Evolutionary conservation across 2,329 filamentous ascomycete species (phyloP).

Genomic region (Botrytis cinerea): DNA sequence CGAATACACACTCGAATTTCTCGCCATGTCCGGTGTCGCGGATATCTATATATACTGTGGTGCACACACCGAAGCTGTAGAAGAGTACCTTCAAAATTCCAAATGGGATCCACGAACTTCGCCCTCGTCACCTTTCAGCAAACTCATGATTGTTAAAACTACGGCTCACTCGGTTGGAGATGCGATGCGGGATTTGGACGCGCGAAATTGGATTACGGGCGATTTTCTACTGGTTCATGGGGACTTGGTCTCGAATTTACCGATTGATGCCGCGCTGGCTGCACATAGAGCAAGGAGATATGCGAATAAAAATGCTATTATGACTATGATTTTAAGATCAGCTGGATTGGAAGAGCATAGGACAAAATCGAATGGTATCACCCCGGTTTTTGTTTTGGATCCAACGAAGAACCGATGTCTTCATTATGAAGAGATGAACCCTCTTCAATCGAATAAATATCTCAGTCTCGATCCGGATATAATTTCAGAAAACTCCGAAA

Average conservation of each 20-base stretch:
- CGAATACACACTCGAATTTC: conserved; percentile 95
- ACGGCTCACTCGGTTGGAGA: conserved; percentile 87
- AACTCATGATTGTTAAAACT: conserved; percentile 80
- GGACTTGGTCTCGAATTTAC: conserved; percentile 86
- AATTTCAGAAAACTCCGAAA: conserved; percentile 69
- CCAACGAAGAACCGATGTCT: conserved; percentile 77
- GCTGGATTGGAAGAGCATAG: conserved; percentile 70
- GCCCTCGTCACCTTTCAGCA: conserved; percentile 68
- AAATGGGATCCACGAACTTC: conserved; percentile 73
- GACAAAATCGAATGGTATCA: conserved; percentile 73
- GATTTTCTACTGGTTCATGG: conserved; percentile 94
- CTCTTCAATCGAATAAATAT: conserved; percentile 63
- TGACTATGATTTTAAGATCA: conserved; percentile 90
- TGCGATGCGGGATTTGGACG: conserved; percentile 90
- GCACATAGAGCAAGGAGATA: conserved; percentile 79
- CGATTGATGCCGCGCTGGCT: conserved; percentile 75
- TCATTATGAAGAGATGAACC: conserved; percentile 90
- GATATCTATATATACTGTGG: conserved; percentile 92
- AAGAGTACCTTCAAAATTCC: conserved; percentile 80
- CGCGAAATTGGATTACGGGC: conserved; percentile 77
- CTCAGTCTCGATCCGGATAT: conserved; percentile 77
- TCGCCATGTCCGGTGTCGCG: conserved; percentile 92
- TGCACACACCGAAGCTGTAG: conserved; percentile 81
- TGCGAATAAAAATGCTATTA: conserved; percentile 90
- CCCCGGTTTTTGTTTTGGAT: conserved; percentile 85